phyloP scores from a whole-genome alignment of 2,329 filamentous ascomycete species.

The Trichoderma sp. region DNA sequence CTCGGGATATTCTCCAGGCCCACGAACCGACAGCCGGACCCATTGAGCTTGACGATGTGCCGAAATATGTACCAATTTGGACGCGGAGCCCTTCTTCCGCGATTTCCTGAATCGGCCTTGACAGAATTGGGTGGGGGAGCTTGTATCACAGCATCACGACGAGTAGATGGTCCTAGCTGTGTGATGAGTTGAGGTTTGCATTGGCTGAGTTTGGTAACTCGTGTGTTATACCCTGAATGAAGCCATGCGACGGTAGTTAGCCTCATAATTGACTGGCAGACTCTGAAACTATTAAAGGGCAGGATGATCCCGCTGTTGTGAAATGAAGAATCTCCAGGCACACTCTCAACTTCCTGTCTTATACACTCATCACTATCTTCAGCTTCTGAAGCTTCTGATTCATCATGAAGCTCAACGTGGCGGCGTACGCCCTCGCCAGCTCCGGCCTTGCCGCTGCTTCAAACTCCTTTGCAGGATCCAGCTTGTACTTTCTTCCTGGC shows the following conservation, averaged over 20 bases:
- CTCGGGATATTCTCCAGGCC: not conserved
- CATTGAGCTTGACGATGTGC: not conserved
- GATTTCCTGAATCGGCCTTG: not conserved
- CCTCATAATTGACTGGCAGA: not conserved
- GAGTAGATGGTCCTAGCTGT: not conserved
- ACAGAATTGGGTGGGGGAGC: not conserved
- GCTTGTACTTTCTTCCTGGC: conserved; percentile 32
- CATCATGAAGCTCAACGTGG: conserved; percentile 14
- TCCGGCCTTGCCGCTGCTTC: conserved; percentile 11
- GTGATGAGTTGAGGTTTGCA: not conserved
- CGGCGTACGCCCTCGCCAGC: conserved; percentile 2
- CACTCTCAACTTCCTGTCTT: not conserved
- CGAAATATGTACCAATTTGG: not conserved
- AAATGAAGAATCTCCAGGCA: not conserved
- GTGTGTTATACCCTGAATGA: not conserved
- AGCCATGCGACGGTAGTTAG: not conserved
- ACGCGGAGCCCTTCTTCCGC: conserved; percentile 9
- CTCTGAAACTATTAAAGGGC: not conserved
- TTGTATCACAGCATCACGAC: not conserved
- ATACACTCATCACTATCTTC: not conserved
- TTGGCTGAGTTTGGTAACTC: not conserved
- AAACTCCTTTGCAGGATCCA: conserved; percentile 31
- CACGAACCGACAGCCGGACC: not conserved
- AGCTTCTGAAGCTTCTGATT: not conserved
- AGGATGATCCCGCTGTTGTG: not conserved